Base-by-base conservation (phyloP, 225 moss, liverwort and hornwort genomes). In the Sphagnum contortum region DNA sequence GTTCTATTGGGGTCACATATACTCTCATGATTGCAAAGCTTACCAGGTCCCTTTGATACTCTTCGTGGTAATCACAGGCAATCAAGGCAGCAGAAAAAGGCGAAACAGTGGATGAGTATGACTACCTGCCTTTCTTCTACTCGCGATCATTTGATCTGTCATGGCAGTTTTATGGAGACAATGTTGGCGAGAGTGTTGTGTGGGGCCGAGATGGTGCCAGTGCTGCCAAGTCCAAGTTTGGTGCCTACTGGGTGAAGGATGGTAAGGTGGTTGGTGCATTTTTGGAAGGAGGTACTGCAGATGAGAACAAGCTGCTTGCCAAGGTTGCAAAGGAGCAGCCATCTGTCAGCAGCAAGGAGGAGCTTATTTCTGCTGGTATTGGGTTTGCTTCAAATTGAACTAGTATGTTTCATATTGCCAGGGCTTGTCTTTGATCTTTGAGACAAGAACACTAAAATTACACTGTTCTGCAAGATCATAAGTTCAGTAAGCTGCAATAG, bases 121-220 rank as follows among this genome's bases (percentile, higher is more conserved):
- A 94, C 64, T 94, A 91, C 75, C 79, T 94, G 8, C 94, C 91
- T 3, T 94, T 81, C 73, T 94, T 94, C 78, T 94, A 94, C 74
- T 94, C 94, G 48, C 86, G 94, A 63, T 73, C 87, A 64, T 87
- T 94, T 62, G 89, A 94, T 68, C 73, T 89, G 4, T 94, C 85
- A 48, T 94, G 94, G 94, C 94, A 94, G 69, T 94, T 91, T 58
- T 91, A 94, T 55, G 94, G 94, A 44, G 91, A 89, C 66, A 91
- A 91, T 49, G 90, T 85, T 6, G 95, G 95, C 2, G 88, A 92
- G 12, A 8, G 76, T 47, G 57, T 70, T 46, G 12, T 83, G 7
- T 88, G 86, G 85, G 92, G 92, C 10, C 61, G 48, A 5, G 75
- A 78, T 7, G 79, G 68, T 3, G 66, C 70, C 45, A 74, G 59